Evolutionary conservation across 495 filamentous ascomycete species (phyloP), one percentile per base, ranked within the genome.

Genomic region (Penicillium dipodomyicola): DNA sequence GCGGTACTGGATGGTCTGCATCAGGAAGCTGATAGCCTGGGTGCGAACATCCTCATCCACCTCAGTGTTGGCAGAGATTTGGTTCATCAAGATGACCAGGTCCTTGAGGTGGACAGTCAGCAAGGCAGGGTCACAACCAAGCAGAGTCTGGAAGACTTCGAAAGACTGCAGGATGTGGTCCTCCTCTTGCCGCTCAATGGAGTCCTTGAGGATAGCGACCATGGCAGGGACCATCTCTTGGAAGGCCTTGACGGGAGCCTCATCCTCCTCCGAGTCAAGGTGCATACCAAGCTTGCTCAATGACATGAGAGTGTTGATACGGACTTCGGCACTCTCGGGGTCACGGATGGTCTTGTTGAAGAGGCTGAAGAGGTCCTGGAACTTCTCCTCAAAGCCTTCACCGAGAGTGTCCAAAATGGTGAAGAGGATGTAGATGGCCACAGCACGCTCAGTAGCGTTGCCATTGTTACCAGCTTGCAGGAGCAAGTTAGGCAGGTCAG

Each of bases 71-170:
- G 84, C 79, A 41, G 90, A 83, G 43, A 98, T 75, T 50, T 95
- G 88, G 61, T 92, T 88, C 89, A 98, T 97, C 78, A 97, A 96
- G 59, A 89, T 84, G 45, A 97, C 77, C 29, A 98, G 80, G 65
- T 97, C 89, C 71, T 87, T 88, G 71, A 99, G 92, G 74, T 96
- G 91, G 35, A 81, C 78, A 56, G 85, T 88, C 25, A 97, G 75
- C 29, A 97, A 79, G n/a, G 87, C 81, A 23, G 87, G 85, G 64
- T 97, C 92, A 67, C 89, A 96, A 57, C 90, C 90, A 30, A 98
- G 80, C 56, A 97, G 83, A 32, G 90, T 96, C 75, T 98, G 95
- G 82, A 98, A 96, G 49, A 97, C 92, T 71, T 98, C 94, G 65
- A 98, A 98, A 6, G 87, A 87, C 65, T 93, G 88, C 72, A 90